Conservation (phyloP, 2,329 filamentous ascomycete species). For the Nigrograna mackinnonii region DNA sequence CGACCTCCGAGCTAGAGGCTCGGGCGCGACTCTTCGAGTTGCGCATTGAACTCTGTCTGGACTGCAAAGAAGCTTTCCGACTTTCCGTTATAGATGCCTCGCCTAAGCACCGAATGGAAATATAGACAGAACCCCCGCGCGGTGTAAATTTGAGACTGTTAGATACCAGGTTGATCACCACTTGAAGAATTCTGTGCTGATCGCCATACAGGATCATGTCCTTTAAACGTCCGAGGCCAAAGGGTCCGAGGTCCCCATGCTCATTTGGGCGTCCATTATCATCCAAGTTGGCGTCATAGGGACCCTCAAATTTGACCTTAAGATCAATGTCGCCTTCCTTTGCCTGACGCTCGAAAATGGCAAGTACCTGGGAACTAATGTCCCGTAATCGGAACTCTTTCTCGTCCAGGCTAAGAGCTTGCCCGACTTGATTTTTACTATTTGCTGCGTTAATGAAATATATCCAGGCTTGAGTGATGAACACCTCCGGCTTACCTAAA, state of each 20-base stretch:
- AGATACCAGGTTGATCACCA: conserved; percentile 91
- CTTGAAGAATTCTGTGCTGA: conserved; percentile 85
- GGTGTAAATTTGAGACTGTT: conserved; percentile 94
- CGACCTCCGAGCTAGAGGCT: conserved; percentile 34
- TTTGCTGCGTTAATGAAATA: conserved; percentile 38
- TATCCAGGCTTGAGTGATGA: no score
- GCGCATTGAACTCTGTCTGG: conserved; percentile 42
- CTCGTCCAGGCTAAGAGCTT: conserved; percentile 79
- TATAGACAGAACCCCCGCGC: conserved; percentile 71
- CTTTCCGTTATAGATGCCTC: conserved; percentile 53
- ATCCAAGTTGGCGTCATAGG: conserved; percentile 43
- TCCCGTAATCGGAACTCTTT: conserved; percentile 85
- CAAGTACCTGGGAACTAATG: conserved; percentile 77
- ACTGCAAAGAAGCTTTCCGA: conserved; percentile 50
- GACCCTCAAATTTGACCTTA: conserved; percentile 69
- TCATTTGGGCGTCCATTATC: conserved; percentile 38
- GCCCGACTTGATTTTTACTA: conserved; percentile 92
- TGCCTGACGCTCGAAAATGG: conserved; percentile 90
- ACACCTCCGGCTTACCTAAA: conserved; percentile 59
- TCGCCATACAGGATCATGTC: conserved; percentile 94
- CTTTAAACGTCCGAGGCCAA: conserved; percentile 70
- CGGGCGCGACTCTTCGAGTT: conserved; percentile 34
- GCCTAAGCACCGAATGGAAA: conserved; percentile 74
- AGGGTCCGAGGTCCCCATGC: conserved; percentile 65
- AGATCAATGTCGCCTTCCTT: conserved; percentile 78